These are phyloP conservation scores for Vaccinium darrowii DNA, from an alignment of 148 eudicot genomes.

Conservation along the genomic window DNA sequence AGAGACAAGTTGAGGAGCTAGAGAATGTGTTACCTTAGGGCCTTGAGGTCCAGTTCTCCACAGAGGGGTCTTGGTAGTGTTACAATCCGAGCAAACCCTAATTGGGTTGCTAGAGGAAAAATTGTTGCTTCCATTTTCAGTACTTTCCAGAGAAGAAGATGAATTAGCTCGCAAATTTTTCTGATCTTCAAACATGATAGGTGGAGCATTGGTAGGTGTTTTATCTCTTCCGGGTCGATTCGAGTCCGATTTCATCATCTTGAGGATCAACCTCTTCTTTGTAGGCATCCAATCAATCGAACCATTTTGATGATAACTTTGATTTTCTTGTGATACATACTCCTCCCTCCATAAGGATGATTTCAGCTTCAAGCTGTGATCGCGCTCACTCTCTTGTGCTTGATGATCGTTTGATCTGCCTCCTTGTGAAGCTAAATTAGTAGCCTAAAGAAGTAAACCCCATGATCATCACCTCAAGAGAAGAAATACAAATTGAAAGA, in stretches of 20 bases:
- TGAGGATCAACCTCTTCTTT: slow-evolving; percentile 53
- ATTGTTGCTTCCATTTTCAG: slow-evolving; percentile 27
- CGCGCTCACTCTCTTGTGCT: slow-evolving; percentile 15
- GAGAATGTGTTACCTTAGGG: slow-evolving; percentile 54
- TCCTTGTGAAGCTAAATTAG: slow-evolving; percentile 22
- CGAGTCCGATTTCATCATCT: slow-evolving; percentile 38
- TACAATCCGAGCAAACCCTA: slow-evolving; percentile 79
- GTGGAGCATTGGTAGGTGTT: not conserved
- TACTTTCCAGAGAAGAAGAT: slow-evolving; percentile 23
- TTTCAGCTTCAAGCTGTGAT: slow-evolving; percentile 27
- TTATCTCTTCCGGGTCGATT: slow-evolving; percentile 11
- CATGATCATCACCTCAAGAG: not conserved
- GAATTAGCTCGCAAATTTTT: not conserved
- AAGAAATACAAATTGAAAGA: not conserved
- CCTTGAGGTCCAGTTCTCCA: slow-evolving; percentile 88
- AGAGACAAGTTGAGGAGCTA: not conserved
- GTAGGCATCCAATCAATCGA: slow-evolving; percentile 56
- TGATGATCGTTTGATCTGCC: slow-evolving; percentile 24
- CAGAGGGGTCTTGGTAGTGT: slow-evolving; percentile 81
- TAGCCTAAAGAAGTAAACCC: slow-evolving; percentile 24
- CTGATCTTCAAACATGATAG: slow-evolving; percentile 22
- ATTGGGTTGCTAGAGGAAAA: slow-evolving; percentile 27
- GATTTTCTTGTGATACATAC: not conserved
- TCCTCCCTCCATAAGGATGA: slow-evolving; percentile 38
- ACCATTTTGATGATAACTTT: not conserved